Conservation (phyloP, 2,329 filamentous ascomycete genomes). For the Aspergillus sp. region DNA sequence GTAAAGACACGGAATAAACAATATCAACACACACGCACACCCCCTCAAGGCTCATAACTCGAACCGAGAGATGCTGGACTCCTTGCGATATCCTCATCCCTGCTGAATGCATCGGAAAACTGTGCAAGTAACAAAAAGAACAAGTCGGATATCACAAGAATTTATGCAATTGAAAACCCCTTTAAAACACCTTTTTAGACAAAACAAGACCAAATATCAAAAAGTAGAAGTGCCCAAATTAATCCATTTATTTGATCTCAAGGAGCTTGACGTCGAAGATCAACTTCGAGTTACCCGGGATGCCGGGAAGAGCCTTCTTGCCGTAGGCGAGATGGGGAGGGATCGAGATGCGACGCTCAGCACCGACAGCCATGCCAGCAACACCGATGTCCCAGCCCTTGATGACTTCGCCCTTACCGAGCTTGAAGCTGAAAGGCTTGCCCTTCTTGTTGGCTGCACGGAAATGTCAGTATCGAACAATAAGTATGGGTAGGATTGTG, state of each 20-base stretch:
- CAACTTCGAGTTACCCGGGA: conserved; percentile 84
- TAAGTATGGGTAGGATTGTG: conserved; percentile 1
- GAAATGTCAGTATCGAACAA: conserved; percentile 4
- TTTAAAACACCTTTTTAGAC: conserved; percentile 19
- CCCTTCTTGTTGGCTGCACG: conserved; percentile 90
- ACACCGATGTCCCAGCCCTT: conserved; percentile 98
- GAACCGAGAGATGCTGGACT: conserved; percentile 5
- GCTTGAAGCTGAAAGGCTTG: conserved; percentile 93
- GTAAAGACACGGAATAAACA: not conserved
- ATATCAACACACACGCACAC: not conserved
- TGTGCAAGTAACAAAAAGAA: conserved; percentile 21
- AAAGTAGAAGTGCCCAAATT: not conserved
- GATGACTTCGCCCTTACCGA: conserved; percentile 92
- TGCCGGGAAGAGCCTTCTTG: conserved; percentile 71
- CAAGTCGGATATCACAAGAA: conserved; percentile 33
- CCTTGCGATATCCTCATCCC: conserved; percentile 29
- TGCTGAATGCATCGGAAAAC: conserved; percentile 21
- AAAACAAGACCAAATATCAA: conserved; percentile 9
- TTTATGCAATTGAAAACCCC: conserved; percentile 23
- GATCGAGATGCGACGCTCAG: conserved; percentile 87
- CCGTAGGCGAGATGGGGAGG: conserved; percentile 86
- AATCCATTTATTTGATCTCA: conserved; percentile 62
- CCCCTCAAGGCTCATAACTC: not conserved
- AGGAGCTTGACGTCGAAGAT: conserved; percentile 87
- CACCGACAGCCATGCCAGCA: conserved; percentile 83